These are phyloP conservation scores for Aspergillus felis DNA, from an alignment of 2,329 filamentous ascomycete species.

Conservation along the genomic window DNA sequence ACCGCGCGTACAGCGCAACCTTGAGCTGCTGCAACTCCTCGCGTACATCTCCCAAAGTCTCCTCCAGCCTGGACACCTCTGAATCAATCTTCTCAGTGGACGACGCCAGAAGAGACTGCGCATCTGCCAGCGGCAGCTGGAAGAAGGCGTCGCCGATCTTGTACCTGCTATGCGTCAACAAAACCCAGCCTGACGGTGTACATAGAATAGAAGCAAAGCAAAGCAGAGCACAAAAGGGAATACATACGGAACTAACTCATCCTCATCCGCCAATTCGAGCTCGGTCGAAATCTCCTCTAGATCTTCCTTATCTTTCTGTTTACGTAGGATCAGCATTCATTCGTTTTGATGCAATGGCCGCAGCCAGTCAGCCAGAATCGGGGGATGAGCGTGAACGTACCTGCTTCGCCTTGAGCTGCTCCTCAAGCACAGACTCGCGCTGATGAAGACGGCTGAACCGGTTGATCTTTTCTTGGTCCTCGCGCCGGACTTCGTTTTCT, in stretches of 20 bases:
- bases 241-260: conserved; percentile 82
- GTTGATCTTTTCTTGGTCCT: conserved; percentile 99
- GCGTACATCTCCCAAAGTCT: conserved; percentile 67
- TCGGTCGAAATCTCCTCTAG: conserved; percentile 88
- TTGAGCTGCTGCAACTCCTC: conserved; percentile 90
- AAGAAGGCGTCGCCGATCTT: conserved; percentile 97
- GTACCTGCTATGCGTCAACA: conserved; percentile 59
- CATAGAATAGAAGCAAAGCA: background rate
- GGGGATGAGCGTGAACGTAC: conserved; percentile 33
- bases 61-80: conserved; percentile 72
- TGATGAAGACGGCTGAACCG: conserved; percentile 92
- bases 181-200: background rate
- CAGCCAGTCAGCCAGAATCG: background rate
- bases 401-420: conserved; percentile 73
- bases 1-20: conserved; percentile 87
- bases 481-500: conserved; percentile 88
- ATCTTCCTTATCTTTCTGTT: conserved; percentile 96
- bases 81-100: conserved; percentile 71
- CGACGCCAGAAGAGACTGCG: conserved; percentile 74
- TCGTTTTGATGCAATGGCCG: too few species aligned
- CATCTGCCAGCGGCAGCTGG: conserved; percentile 75
- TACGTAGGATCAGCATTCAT: background rate
- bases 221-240: background rate
- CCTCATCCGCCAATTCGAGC: conserved; percentile 91
- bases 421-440: conserved; percentile 72